Base-by-base conservation (phyloP, 1,284 basidiomycete genomes). In the Inonotus hispidus region DNA sequence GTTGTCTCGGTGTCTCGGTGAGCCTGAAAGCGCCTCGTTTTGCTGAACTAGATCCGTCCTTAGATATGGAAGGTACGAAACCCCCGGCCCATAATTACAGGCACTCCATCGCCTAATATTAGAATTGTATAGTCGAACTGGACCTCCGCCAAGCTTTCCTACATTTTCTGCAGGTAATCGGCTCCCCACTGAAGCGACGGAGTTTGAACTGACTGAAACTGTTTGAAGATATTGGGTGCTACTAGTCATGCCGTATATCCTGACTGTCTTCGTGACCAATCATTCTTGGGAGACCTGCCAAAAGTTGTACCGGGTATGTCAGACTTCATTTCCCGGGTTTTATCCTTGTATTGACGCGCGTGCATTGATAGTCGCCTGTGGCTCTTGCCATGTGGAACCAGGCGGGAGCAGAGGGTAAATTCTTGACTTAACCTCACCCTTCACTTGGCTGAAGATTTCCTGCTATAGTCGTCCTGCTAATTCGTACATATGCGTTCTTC, bases 371-470 rank as follows among this genome's bases (percentile, higher is more conserved):
- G 87, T 82, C 88, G 56, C 88, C 88, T 3, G 88, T 90, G 53
- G 83, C 83, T 10, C 77, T 90, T 54, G 88, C 88, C 29, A 86
- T 90, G 82, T 91, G 88, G 88, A 91, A 91, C 68, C 89, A 91
- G 79, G 86, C 89, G 58, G 84, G 85, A 49, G 87, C 88, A 49
- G 87, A 91, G 76, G 82, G 85, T 85, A 32, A 47, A 49, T n/a
- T 16, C 19, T 43, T 16, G 13, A 13, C n/a, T n/a, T 66, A 57
- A 77, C 72, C 50, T 54, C 54, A 27, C 54, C 59, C 64, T n/a
- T 29, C 21, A 25, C 39, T 21, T 16, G 3, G 14, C 10, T 23
- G 11, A 59, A 54, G 38, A 56, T 68, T 70, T 64, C 65, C 65
- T 67, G 8, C 14, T 7, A 2, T 64, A 88, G 85, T 82, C 63